phyloP scores from a whole-genome alignment of 768 basidiomycete species.

The Boletus coccyginus region DNA sequence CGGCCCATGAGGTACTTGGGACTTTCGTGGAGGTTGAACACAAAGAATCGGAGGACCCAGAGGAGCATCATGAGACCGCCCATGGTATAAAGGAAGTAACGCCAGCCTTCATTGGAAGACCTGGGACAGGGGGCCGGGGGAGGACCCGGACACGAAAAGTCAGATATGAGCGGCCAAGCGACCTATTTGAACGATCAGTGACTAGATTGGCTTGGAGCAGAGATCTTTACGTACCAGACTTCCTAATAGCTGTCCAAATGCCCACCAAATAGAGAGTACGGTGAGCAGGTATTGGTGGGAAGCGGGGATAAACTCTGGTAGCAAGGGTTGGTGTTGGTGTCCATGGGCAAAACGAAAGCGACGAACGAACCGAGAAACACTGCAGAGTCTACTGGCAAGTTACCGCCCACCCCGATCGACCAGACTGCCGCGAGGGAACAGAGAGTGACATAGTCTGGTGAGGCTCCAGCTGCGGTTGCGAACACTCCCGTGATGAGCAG shows the following conservation, averaged over 20 bases:
- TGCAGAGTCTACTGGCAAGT: constrained; percentile 72
- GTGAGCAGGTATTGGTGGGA: constrained; percentile 76
- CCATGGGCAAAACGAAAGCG: background rate
- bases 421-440: constrained; percentile 53
- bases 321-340: background rate
- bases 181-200: constrained; percentile 36
- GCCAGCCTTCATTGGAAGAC: constrained; percentile 66
- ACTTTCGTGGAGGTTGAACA: constrained; percentile 66
- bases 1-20: constrained; percentile 73
- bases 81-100: constrained; percentile 72
- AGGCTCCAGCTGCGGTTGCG: constrained; percentile 59
- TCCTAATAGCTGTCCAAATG: constrained; percentile 67
- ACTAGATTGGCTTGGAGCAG: background rate
- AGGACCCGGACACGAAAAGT: constrained; percentile 55
- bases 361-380: constrained; percentile 63
- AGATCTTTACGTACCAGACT: constrained; percentile 35
- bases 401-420: constrained; percentile 72
- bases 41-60: constrained; percentile 60
- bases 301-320: constrained; percentile 62
- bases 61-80: constrained; percentile 67
- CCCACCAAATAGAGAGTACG: constrained; percentile 78
- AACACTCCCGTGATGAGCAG: constrained; percentile 66
- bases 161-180: constrained; percentile 72
- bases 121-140: constrained; percentile 47
- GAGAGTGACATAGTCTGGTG: constrained; percentile 50